Conservation (phyloP, 257 asterid species). For the Handroanthus guayacan region DNA sequence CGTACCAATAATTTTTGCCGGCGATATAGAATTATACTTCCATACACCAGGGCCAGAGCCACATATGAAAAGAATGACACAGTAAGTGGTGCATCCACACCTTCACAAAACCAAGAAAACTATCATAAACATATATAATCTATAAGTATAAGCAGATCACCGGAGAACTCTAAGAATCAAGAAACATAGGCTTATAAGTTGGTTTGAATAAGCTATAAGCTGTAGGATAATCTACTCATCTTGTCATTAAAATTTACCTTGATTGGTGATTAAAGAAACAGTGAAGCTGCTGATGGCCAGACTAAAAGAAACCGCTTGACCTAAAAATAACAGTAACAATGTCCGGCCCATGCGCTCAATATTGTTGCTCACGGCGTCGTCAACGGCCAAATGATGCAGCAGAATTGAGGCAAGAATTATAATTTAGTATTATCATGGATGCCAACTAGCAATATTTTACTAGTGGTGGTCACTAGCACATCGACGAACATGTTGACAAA, state of each 20-base stretch:
- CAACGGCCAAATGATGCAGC: background rate
- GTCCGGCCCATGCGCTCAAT: slow-evolving; percentile 36
- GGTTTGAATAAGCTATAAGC: no score
- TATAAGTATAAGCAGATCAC: no score
- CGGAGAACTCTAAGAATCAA: no score
- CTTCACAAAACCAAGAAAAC: slow-evolving; percentile 34
- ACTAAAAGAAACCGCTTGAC: slow-evolving; percentile 56
- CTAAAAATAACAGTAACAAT: slow-evolving; percentile 47
- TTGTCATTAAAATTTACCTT: slow-evolving; percentile 19
- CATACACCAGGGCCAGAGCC: slow-evolving; percentile 65
- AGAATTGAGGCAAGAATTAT: background rate
- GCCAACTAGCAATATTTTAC: slow-evolving; percentile 1
- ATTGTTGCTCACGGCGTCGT: slow-evolving; percentile 21
- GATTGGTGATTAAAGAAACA: slow-evolving; percentile 49
- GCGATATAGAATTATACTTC: slow-evolving; percentile 62
- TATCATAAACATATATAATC: background rate
- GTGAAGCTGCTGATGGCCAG: slow-evolving; percentile 52
- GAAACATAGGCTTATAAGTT: no score
- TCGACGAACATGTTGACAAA: no score
- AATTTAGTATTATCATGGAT: background rate
- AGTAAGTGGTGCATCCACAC: slow-evolving; percentile 76
- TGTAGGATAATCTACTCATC: no score
- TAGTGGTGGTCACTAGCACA: background rate
- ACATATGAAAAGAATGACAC: slow-evolving; percentile 65
- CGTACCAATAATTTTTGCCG: slow-evolving; percentile 65